These are phyloP conservation scores for Plasmodium fragile DNA, from an alignment of 169 alveolate genomes.

Conservation along the genomic window DNA sequence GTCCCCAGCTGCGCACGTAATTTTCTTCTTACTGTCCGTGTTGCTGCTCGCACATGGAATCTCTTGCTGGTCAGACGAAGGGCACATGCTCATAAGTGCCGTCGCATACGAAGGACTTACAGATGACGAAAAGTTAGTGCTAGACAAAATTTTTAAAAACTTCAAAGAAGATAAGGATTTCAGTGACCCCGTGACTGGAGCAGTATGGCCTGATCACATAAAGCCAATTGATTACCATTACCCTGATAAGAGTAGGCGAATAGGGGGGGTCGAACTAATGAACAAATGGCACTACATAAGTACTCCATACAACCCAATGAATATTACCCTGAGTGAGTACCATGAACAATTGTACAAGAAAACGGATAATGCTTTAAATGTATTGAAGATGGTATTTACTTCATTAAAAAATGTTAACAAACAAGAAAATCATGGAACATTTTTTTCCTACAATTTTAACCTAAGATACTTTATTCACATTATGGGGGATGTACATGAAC, in stretches of 20 bases:
- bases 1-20: neutral
- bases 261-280: constrained; percentile 50
- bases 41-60: neutral
- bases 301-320: constrained; percentile 42
- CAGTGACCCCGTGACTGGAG: constrained; percentile 73
- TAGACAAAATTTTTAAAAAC: constrained; percentile 29
- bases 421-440: constrained; percentile 64
- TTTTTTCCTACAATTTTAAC: constrained; percentile 64
- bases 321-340: constrained; percentile 14
- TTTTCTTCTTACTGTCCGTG: neutral
- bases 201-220: constrained; percentile 84
- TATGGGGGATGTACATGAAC: constrained; percentile 91
- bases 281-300: constrained; percentile 55
- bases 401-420: constrained; percentile 17
- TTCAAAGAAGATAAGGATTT: constrained; percentile 75
- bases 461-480: constrained; percentile 87
- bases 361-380: constrained; percentile 34
- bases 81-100: constrained; percentile 62
- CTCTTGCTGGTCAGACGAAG: constrained; percentile 72
- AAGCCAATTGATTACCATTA: constrained; percentile 22
- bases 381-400: constrained; percentile 25
- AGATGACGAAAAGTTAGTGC: constrained; percentile 14
- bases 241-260: constrained; percentile 25
- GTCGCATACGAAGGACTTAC: constrained; percentile 30
- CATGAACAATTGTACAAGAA: constrained; percentile 13